Percentiles rank a stretch among this genome's conserved stretches.
Evolutionary conservation across 495 filamentous ascomycete genomes (phyloP).

Genomic region (Rusavskia elegans): DNA sequence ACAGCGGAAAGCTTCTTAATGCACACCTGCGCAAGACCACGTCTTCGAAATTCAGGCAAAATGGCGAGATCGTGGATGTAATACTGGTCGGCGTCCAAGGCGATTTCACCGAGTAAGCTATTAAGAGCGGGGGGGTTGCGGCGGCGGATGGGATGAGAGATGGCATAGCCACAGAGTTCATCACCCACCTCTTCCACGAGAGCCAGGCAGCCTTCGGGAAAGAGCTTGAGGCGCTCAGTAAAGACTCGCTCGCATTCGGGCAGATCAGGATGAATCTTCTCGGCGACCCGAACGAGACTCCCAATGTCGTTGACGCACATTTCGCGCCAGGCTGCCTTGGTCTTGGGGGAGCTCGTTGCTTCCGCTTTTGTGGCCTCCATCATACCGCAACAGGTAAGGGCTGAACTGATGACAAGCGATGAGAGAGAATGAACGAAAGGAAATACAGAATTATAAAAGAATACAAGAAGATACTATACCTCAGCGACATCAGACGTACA

Average conservation of each 20-base stretch:
- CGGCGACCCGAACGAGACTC: constrained; percentile 11
- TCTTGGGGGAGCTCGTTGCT: too few relatives aligned
- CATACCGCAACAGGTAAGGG: too few relatives aligned
- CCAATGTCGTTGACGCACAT: constrained; percentile 11
- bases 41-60: constrained; percentile 13
- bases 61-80: constrained; percentile 26
- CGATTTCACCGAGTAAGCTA: constrained; percentile 14
- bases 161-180: constrained; percentile 18
- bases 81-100: constrained; percentile 17
- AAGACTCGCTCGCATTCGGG: constrained; percentile 17
- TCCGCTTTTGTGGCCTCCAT: too few relatives aligned
- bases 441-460: too few relatives aligned
- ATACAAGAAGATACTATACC: too few relatives aligned
- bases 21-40: constrained; percentile 10
- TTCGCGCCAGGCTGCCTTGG: not conserved
- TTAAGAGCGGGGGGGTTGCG: constrained; percentile 19
- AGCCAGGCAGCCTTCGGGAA: constrained; percentile 18
- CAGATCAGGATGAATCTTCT: constrained; percentile 14
- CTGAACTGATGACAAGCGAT: too few relatives aligned
- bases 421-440: too few relatives aligned
- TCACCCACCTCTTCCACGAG: constrained; percentile 6
- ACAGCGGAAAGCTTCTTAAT: constrained; percentile 8
- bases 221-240: constrained; percentile 17
- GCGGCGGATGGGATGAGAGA: constrained; percentile 21
- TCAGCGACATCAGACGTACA: too few relatives aligned